Percentiles rank a stretch among this genome's conserved stretches.
Evolutionary conservation across 441 rosid species (phyloP).

Genomic region (Lepidium campestre): DNA sequence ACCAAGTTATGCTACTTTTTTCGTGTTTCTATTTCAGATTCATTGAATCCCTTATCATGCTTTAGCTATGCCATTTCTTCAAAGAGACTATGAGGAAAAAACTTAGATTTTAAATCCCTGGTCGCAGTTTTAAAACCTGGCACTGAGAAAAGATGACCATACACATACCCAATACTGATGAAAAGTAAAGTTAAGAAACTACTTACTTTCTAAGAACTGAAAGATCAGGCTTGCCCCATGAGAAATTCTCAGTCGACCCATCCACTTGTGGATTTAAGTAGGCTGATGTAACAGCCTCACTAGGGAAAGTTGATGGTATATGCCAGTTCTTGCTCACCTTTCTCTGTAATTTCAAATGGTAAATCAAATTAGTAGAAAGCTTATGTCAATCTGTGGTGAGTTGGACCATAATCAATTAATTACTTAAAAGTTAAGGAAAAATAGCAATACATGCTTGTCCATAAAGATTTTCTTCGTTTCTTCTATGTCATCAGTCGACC

Average conservation of each 20-base stretch:
- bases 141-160: not conserved
- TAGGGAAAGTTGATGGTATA: conserved; percentile 82
- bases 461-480: conserved; percentile 66
- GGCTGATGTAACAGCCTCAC: conserved; percentile 77
- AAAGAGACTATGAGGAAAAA: not conserved
- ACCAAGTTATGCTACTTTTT: not conserved
- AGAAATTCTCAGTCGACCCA: conserved; percentile 78
- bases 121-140: not conserved
- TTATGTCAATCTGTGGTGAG: not conserved
- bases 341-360: conserved; percentile 43
- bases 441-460: conserved; percentile 68
- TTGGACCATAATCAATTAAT: not conserved
- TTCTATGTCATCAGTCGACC: conserved; percentile 26
- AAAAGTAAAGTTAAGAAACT: not conserved
- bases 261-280: conserved; percentile 89
- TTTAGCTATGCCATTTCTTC: not conserved
- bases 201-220: conserved; percentile 73
- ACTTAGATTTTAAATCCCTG: not conserved
- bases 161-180: not conserved
- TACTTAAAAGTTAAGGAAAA: not conserved
- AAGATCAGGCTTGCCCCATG: conserved; percentile 93
- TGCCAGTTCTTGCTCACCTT: conserved; percentile 99
- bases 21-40: not conserved
- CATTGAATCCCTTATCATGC: not conserved
- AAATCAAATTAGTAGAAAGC: not conserved